Evolutionary conservation across 768 basidiomycete genomes (phyloP), one percentile per base, ranked within the genome.

Genomic region (Omphalotus guepiniiformis): DNA sequence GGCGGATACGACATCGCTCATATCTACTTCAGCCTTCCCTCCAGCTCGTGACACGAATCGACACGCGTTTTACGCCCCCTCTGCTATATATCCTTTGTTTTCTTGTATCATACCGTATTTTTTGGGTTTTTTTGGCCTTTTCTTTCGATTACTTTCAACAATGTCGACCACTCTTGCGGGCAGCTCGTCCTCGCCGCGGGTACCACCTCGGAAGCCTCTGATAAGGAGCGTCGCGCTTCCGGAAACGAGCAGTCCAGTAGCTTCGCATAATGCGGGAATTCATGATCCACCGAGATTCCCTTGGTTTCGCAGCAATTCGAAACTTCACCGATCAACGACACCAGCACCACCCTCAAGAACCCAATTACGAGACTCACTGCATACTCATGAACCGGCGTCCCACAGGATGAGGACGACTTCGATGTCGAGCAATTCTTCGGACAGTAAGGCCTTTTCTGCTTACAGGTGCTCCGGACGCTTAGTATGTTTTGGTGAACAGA

Each of bases 1-100:
- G 3, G 1, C n/a, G 16, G 18, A 39, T 19, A 9, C 16, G 21
- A 21, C 21, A n/a, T 3, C 21, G 15, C 21, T 39, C 6, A 40
- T 4, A 40, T 7, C 39, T 40, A 16, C 18, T 30, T 25, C 22
- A 36, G 34, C 21, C 25, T 18, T n/a, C 44, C 44, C 41, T 44
- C 35, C 44, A 37, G 32, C 44, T 46, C 44, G 44, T 46, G 6
- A n/a, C 7, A 46, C 44, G 29, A 36, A 34, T 19, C 29, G 35
- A 44, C 42, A 46, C 44, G 44, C 35, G 44, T 22, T 46, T 46
- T 18, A 35, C 44, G 34, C 8, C 25, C 21, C 34, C 23, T 25
- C 34, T 25, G n/a, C n/a, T 23, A 8, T 23, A 29, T 42, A 42
- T 46, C 29, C 21, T 26, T 46, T 27, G 6, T 12, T 46, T 21